Evolutionary conservation across 176 grass and related monocot species (phyloP).

Genomic region (Oryza meridionalis): DNA sequence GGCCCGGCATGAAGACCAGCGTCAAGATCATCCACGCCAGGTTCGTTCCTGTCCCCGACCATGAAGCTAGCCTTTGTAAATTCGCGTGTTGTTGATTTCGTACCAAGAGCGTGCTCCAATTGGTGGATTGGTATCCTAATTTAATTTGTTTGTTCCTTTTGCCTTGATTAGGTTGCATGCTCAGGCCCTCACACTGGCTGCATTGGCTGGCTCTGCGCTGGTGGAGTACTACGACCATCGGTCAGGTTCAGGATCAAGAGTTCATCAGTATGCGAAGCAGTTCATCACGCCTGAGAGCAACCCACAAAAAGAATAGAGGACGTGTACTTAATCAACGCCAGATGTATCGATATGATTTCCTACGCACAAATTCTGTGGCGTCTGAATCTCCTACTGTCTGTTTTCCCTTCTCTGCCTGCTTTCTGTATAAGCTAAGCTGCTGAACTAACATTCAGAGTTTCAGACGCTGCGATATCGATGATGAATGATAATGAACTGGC

Average conservation of each 20-base stretch:
- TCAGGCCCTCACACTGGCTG: conserved; percentile 87
- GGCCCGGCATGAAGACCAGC: conserved; percentile 87
- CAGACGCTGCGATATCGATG: background rate
- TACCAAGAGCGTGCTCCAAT: background rate
- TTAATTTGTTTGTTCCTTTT: background rate
- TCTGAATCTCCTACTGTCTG: background rate
- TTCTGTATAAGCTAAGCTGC: conserved; percentile 19
- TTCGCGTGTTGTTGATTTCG: background rate
- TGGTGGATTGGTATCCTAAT: background rate
- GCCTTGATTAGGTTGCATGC: conserved; percentile 71
- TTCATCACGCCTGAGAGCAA: conserved; percentile 36
- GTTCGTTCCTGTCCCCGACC: background rate
- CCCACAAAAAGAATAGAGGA: conserved; percentile 55
- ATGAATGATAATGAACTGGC: background rate
- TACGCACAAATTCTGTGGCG: background rate
- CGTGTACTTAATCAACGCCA: background rate
- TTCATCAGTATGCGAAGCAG: conserved; percentile 74
- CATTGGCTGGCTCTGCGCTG: conserved; percentile 73
- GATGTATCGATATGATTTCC: background rate
- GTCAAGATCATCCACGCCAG: conserved; percentile 95
- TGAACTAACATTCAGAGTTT: conserved; percentile 18
- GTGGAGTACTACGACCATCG: conserved; percentile 94
- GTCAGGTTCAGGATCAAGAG: conserved; percentile 63
- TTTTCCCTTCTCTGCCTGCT: background rate
- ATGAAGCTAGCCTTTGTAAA: background rate